phyloP scores from a whole-genome alignment of 768 basidiomycete genomes.

The Suillus spraguei region DNA sequence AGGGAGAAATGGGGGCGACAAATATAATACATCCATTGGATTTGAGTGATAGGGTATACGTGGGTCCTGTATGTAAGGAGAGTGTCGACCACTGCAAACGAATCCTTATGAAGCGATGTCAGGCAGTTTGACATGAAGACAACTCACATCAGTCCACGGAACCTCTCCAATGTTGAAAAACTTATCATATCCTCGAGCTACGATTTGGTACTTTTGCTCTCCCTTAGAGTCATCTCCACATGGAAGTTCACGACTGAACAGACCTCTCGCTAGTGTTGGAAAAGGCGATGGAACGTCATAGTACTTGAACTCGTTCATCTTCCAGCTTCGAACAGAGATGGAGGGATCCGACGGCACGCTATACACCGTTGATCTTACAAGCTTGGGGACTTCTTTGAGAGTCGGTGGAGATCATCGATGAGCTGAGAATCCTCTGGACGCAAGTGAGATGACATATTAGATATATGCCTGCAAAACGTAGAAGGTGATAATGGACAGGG shows the following conservation, averaged over 20 bases:
- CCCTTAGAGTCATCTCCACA: constrained; percentile 30
- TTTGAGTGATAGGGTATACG: not conserved
- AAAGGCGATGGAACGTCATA: constrained; percentile 64
- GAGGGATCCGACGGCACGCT: not conserved
- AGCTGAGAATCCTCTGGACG: constrained; percentile 58
- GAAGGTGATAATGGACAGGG: not conserved
- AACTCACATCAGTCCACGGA: constrained; percentile 77
- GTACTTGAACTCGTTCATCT: constrained; percentile 1
- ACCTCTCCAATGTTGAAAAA: constrained; percentile 99
- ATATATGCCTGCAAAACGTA: constrained; percentile 7
- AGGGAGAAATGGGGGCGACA: constrained; percentile 31
- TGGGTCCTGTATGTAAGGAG: not conserved
- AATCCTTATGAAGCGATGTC: not conserved
- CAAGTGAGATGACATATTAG: constrained; percentile 28
- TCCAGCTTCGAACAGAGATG: not conserved
- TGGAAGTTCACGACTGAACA: constrained; percentile 69
- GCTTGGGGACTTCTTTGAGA: constrained; percentile 64
- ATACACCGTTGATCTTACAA: constrained; percentile 44
- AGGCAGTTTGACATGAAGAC: not conserved
- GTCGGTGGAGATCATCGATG: constrained; percentile 50
- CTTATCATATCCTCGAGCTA: constrained; percentile 95
- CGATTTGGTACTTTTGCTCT: constrained; percentile 57
- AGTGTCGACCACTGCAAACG: not conserved
- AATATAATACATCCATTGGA: constrained; percentile 2
- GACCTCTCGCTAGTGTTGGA: constrained; percentile 90